These are phyloP conservation scores for Zoysia matrella DNA, from an alignment of 202 grass and related monocot genomes.

Conservation along the genomic window DNA sequence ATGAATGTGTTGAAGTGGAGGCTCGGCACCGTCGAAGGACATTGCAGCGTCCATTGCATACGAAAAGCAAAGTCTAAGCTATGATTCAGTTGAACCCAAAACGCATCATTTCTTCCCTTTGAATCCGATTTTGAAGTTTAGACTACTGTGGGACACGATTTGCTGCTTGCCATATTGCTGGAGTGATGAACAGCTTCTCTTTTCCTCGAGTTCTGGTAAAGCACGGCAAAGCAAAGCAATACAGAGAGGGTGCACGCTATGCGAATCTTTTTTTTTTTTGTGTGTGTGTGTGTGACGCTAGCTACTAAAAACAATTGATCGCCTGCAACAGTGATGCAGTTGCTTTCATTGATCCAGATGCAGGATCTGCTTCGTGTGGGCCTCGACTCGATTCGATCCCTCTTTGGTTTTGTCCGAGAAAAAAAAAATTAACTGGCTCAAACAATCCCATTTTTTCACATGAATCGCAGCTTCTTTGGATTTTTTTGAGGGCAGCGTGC, in stretches of 20 bases:
- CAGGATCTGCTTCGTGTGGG: slow-evolving; percentile 48
- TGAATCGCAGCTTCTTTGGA: not conserved
- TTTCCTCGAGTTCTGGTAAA: slow-evolving; percentile 60
- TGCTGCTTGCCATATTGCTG: not conserved
- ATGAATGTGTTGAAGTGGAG: no score
- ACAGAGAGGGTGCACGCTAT: slow-evolving; percentile 28
- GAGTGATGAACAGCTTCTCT: slow-evolving; percentile 43
- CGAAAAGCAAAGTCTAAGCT: slow-evolving; percentile 40
- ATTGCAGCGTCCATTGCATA: not conserved
- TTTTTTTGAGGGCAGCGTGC: slow-evolving; percentile 5
- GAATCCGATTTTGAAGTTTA: slow-evolving; percentile 38
- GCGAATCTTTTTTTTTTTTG: not conserved
- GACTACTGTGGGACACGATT: not conserved
- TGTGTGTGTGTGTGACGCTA: slow-evolving; percentile 24
- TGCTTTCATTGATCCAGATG: slow-evolving; percentile 63
- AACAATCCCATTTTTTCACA: slow-evolving; percentile 40
- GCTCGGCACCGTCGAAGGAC: no score
- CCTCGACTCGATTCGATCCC: slow-evolving; percentile 40
- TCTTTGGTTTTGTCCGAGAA: slow-evolving; percentile 52
- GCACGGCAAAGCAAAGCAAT: slow-evolving; percentile 14
- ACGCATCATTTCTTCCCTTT: slow-evolving; percentile 29
- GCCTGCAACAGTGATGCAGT: slow-evolving; percentile 25
- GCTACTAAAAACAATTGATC: slow-evolving; percentile 51
- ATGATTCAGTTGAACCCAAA: slow-evolving; percentile 20
- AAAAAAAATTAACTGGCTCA: not conserved